Evolutionary conservation across 192 early-diverging fungal genomes (phyloP).

Genomic region (Backusella tuberculispora): DNA sequence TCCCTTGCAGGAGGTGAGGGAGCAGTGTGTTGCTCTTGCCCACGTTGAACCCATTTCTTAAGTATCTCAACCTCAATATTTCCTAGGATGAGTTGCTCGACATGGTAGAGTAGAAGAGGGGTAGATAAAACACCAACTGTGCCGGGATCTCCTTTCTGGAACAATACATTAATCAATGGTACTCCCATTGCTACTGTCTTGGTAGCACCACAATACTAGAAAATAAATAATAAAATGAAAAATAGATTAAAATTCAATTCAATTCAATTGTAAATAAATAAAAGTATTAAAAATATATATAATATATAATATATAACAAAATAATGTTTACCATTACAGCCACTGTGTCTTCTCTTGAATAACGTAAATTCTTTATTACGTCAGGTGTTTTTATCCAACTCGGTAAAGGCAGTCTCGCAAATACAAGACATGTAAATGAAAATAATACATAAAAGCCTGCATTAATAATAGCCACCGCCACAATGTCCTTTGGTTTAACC

Average conservation of each 20-base stretch:
- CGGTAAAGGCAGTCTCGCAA: conserved; percentile 48
- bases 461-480: conserved; percentile 56
- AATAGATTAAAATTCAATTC: no score
- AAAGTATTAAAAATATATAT: no score
- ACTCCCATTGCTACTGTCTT: conserved; percentile 80
- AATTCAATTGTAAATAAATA: no score
- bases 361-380: conserved; percentile 30
- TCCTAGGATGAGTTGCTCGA: conserved; percentile 68
- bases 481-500: conserved; percentile 50
- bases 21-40: neutral
- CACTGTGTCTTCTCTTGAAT: conserved; percentile 57
- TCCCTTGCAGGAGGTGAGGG: neutral
- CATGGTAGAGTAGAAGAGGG: conserved; percentile 70
- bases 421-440: conserved; percentile 49
- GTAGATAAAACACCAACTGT: conserved; percentile 59
- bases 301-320: neutral
- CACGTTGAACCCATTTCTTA: conserved; percentile 55
- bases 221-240: neutral
- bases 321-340: conserved; percentile 52
- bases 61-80: conserved; percentile 59
- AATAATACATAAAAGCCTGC: conserved; percentile 53
- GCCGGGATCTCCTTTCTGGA: conserved; percentile 46
- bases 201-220: conserved; percentile 66
- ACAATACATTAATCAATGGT: conserved; percentile 74
- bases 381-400: conserved; percentile 19